These are phyloP conservation scores for Verticillium klebahnii DNA, from an alignment of 2,329 filamentous ascomycete species.

Conservation along the genomic window DNA sequence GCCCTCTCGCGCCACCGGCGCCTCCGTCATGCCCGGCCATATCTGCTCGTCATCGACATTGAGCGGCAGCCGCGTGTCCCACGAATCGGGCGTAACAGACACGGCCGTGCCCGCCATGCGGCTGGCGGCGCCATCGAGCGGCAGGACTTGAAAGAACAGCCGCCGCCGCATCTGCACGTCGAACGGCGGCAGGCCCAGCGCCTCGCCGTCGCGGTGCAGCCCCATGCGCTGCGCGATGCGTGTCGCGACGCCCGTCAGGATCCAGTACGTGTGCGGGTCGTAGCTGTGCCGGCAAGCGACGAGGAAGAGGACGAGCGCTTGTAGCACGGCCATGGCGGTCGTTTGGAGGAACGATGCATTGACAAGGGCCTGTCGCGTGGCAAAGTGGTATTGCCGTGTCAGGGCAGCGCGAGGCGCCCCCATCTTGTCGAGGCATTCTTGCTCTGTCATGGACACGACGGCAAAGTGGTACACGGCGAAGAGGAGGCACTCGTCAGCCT, in stretches of 20 bases:
- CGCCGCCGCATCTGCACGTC: constrained; percentile 50
- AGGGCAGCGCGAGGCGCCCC: constrained; percentile 27
- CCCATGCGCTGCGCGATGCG: constrained; percentile 50
- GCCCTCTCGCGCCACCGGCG: constrained; percentile 18
- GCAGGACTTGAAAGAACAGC: constrained; percentile 47
- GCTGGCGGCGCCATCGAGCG: constrained; percentile 25
- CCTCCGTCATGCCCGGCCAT: constrained; percentile 27
- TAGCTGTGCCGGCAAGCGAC: constrained; percentile 29
- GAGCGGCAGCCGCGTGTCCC: constrained; percentile 26
- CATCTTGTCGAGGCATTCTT: constrained; percentile 32
- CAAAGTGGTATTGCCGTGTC: constrained; percentile 31
- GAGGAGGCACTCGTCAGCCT: constrained; percentile 28
- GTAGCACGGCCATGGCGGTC: constrained; percentile 46
- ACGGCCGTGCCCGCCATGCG: constrained; percentile 16
- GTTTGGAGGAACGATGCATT: constrained; percentile 46
- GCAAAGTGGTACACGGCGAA: constrained; percentile 40
- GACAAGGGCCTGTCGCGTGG: constrained; percentile 41
- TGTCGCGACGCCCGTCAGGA: constrained; percentile 41
- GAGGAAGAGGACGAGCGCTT: constrained; percentile 47
- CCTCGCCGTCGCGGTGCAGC: constrained; percentile 39
- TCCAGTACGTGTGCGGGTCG: constrained; percentile 41
- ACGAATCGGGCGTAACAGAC: constrained; percentile 12
- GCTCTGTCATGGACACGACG: constrained; percentile 33
- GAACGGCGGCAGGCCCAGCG: constrained; percentile 26
- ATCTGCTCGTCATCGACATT: constrained; percentile 35